phyloP scores from a whole-genome alignment of 1,284 basidiomycete genomes.

The Melampsora abietis-canadensis region DNA sequence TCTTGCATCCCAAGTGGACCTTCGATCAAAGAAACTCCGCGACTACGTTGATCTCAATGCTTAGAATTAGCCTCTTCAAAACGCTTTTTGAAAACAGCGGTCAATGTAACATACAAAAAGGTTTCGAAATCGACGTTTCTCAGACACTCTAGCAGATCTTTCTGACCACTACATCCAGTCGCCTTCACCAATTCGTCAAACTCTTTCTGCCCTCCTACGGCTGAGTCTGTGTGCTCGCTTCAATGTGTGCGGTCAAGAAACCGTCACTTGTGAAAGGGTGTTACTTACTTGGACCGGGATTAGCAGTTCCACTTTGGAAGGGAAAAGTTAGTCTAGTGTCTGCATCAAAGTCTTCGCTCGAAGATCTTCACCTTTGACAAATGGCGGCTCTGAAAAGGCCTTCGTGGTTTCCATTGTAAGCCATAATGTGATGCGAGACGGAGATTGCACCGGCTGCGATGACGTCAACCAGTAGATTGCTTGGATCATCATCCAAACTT shows the following conservation, averaged over 20 bases:
- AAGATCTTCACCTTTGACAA: background rate
- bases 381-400: slow-evolving; percentile 37
- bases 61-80: too few relatives aligned
- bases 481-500: background rate
- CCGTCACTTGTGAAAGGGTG: too few relatives aligned
- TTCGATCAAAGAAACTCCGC: background rate
- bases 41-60: background rate
- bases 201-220: too few relatives aligned
- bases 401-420: slow-evolving; percentile 23
- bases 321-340: too few relatives aligned
- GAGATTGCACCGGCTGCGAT: slow-evolving; percentile 38
- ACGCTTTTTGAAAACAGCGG: background rate
- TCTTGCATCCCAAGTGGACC: background rate
- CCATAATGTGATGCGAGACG: slow-evolving; percentile 31
- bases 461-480: too few relatives aligned
- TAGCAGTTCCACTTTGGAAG: slow-evolving; percentile 27
- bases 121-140: background rate
- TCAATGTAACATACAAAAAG: background rate
- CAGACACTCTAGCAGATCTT: background rate
- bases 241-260: too few relatives aligned
- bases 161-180: background rate
- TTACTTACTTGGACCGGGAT: too few relatives aligned
- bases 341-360: too few relatives aligned
- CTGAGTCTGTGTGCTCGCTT: too few relatives aligned
- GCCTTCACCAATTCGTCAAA: background rate